These are phyloP conservation scores for Macrocystidia cucumis DNA, from an alignment of 1,284 basidiomycete species.

Conservation along the genomic window DNA sequence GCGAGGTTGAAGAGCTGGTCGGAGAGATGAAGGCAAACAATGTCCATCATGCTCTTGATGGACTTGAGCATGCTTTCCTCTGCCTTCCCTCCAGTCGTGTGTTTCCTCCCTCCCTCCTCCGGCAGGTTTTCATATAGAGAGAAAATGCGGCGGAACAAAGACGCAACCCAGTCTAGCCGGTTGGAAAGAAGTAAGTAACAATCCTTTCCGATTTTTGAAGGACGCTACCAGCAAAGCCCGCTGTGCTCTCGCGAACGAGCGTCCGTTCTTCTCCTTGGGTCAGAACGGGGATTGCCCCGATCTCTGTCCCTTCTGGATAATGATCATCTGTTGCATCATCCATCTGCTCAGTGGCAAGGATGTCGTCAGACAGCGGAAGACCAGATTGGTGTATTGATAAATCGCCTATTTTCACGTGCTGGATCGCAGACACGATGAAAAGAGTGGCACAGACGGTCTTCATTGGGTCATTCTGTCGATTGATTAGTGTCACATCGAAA, in stretches of 20 bases:
- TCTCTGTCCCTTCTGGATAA: constrained; percentile 50
- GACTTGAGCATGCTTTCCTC: constrained; percentile 82
- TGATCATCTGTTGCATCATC: constrained; percentile 35
- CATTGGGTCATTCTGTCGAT: constrained; percentile 83
- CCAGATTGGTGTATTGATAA: constrained; percentile 56
- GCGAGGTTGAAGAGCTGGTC: constrained; percentile 84
- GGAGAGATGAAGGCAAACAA: constrained; percentile 84
- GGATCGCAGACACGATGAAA: constrained; percentile 73
- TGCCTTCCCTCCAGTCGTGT: constrained; percentile 79
- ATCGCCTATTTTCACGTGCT: constrained; percentile 82
- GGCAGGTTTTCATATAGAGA: constrained; percentile 90
- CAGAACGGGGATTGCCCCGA: constrained; percentile 34
- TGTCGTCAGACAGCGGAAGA: constrained; percentile 42
- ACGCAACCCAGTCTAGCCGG: constrained; percentile 89
- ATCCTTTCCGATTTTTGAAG: constrained; percentile 6
- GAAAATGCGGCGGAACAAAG: constrained; percentile 82
- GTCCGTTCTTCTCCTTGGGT: constrained; percentile 68
- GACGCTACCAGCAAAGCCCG: constrained; percentile 63
- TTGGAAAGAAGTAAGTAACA: not conserved
- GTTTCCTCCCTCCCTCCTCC: constrained; percentile 82
- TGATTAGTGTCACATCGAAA: constrained; percentile 1
- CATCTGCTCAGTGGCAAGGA: constrained; percentile 47
- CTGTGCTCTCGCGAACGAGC: constrained; percentile 71
- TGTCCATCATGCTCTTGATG: constrained; percentile 78
- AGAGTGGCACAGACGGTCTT: constrained; percentile 84